Conservation (phyloP, 1,284 basidiomycete genomes). For the Malassezia psittaci region DNA sequence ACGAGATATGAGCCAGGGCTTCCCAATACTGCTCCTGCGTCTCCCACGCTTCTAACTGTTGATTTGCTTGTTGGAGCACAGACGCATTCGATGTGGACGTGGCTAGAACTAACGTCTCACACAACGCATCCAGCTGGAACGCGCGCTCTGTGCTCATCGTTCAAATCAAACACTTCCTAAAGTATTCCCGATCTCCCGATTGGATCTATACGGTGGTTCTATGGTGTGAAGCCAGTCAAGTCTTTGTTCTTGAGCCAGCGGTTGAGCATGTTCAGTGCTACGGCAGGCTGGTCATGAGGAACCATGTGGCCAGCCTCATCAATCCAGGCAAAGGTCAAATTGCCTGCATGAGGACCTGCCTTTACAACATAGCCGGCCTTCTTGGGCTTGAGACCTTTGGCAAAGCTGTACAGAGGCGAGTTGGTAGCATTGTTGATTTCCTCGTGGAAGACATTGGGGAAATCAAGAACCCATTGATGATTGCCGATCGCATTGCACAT, state of each 20-base stretch:
- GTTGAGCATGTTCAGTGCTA: conserved; percentile 56
- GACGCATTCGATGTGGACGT: conserved; percentile 1
- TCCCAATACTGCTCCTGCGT: conserved; percentile 30
- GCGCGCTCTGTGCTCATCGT: conserved; percentile 1
- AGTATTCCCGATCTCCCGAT: conserved; percentile 2
- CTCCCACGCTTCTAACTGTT: conserved; percentile 34
- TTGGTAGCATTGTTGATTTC: conserved; percentile 34
- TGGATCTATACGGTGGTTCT: too few relatives aligned
- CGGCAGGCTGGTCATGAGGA: conserved; percentile 70
- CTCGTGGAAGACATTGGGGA: conserved; percentile 30
- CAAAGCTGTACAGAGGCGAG: conserved; percentile 14
- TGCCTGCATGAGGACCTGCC: conserved; percentile 39
- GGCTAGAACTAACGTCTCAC: conserved; percentile 2
- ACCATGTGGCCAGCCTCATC: conserved; percentile 43
- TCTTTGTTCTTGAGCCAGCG: conserved; percentile 55
- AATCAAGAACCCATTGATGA: conserved; percentile 33
- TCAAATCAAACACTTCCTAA: neutral
- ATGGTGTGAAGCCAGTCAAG: conserved; percentile 22
- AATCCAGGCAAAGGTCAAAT: conserved; percentile 29
- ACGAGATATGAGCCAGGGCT: conserved; percentile 33
- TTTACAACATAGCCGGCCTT: conserved; percentile 27
- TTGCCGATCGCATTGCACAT: conserved; percentile 49
- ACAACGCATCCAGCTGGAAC: conserved; percentile 3
- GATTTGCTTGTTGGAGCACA: conserved; percentile 13
- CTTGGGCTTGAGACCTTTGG: conserved; percentile 28